These are phyloP conservation scores for Ceratocystis lukuohia DNA, from an alignment of 2,329 filamentous ascomycete species.

Conservation along the genomic window DNA sequence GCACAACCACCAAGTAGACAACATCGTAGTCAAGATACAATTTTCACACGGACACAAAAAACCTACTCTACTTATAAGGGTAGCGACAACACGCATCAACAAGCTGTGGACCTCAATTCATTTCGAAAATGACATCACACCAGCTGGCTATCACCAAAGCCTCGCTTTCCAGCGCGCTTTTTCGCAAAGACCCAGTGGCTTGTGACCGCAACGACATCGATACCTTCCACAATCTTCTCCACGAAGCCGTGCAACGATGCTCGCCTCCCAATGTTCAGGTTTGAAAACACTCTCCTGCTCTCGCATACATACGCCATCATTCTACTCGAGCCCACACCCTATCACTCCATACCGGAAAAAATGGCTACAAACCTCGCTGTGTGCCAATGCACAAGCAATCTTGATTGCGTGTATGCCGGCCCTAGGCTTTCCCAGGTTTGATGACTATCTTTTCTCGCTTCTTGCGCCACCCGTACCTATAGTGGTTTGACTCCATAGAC, in stretches of 20 bases:
- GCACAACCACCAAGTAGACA: not conserved
- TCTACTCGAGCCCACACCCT: not conserved
- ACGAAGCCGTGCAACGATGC: slow-evolving; percentile 54
- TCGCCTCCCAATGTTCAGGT: slow-evolving; percentile 77
- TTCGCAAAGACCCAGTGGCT: slow-evolving; percentile 59
- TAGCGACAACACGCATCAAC: not conserved
- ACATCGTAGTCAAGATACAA: not conserved
- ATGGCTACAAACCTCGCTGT: not conserved
- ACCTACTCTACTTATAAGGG: not conserved
- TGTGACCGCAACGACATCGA: slow-evolving; percentile 57
- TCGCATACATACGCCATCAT: slow-evolving; percentile 17
- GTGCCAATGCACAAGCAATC: slow-evolving; percentile 5
- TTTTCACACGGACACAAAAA: not conserved
- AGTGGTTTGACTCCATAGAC: slow-evolving; percentile 21
- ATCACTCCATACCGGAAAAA: not conserved
- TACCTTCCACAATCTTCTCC: slow-evolving; percentile 52
- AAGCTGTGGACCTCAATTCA: not conserved
- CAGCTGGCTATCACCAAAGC: slow-evolving; percentile 68
- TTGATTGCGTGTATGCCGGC: slow-evolving; percentile 7
- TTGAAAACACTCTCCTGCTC: slow-evolving; percentile 38
- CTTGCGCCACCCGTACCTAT: not conserved
- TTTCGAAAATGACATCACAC: slow-evolving; percentile 35
- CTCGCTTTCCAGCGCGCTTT: slow-evolving; percentile 58
- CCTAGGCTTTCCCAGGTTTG: slow-evolving; percentile 19
- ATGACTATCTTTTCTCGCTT: slow-evolving; percentile 20